Evolutionary conservation across 805 yeast species (phyloP).

Genomic region (Kuraishia capsulata): DNA sequence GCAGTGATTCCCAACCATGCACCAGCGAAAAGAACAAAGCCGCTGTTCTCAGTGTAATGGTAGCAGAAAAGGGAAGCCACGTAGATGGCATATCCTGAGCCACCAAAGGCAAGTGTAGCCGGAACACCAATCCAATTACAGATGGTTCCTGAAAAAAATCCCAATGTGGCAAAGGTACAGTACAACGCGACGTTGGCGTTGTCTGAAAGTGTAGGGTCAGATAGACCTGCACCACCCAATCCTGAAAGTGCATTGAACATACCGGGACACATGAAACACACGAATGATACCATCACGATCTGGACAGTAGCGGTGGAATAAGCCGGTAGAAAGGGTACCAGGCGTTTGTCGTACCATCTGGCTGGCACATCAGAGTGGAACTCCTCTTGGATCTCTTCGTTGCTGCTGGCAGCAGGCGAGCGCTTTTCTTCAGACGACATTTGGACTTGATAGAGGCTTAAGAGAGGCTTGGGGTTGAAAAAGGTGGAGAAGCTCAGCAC

Average conservation of each 20-base stretch:
- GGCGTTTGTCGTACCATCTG: neutral
- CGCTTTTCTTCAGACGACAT: neutral
- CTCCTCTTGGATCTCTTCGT: neutral
- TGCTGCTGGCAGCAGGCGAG: neutral
- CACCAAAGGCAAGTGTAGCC: slow-evolving; percentile 39
- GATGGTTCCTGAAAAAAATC: slow-evolving; percentile 48
- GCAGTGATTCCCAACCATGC: slow-evolving; percentile 48
- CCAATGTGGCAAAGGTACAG: slow-evolving; percentile 45
- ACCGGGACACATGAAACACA: slow-evolving; percentile 36
- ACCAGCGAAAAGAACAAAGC: slow-evolving; percentile 45
- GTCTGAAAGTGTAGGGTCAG: slow-evolving; percentile 29
- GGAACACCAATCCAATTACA: slow-evolving; percentile 41
- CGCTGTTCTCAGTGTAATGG: slow-evolving; percentile 32
- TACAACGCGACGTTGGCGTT: slow-evolving; percentile 44
- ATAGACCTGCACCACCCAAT: slow-evolving; percentile 37
- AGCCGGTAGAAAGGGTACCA: neutral
- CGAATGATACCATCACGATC: slow-evolving; percentile 31
- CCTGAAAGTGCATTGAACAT: slow-evolving; percentile 43
- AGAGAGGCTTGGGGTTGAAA: too few species aligned
- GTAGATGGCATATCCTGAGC: slow-evolving; percentile 44
- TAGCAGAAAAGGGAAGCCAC: slow-evolving; percentile 39
- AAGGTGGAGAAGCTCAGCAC: too few species aligned
- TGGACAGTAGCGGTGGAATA: slow-evolving; percentile 14
- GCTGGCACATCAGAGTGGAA: too few species aligned
- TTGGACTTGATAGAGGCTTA: too few species aligned